These are phyloP conservation scores for Colletotrichum plurivorum DNA, from an alignment of 2,329 filamentous ascomycete genomes.

Conservation along the genomic window DNA sequence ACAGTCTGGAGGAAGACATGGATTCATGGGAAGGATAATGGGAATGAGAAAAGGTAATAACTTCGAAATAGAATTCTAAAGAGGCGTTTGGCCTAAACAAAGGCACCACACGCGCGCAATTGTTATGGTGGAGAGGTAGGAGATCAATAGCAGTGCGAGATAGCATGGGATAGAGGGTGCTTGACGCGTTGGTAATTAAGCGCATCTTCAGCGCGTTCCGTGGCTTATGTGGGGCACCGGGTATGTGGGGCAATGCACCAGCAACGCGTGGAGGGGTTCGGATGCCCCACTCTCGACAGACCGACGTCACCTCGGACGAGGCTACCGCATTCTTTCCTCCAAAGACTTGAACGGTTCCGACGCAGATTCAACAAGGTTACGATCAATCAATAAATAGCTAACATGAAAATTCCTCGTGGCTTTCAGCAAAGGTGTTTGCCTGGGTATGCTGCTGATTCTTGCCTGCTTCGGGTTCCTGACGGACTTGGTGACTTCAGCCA, in stretches of 20 bases:
- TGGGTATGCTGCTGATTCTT: too few relatives aligned
- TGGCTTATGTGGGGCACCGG: conserved; percentile 4
- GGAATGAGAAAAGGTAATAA: not conserved
- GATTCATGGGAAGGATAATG: conserved; percentile 31
- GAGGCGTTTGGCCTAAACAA: conserved; percentile 6
- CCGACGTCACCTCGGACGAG: too few relatives aligned
- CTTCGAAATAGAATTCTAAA: not conserved
- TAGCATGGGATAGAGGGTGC: conserved; percentile 7
- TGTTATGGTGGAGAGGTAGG: not conserved
- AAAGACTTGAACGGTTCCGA: too few relatives aligned
- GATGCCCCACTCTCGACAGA: too few relatives aligned
- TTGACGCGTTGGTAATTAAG: conserved; percentile 30
- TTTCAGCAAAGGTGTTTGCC: too few relatives aligned
- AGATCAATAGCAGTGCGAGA: not conserved
- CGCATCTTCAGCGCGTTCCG: conserved; percentile 25
- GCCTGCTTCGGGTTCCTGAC: too few relatives aligned
- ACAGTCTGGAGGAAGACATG: conserved; percentile 37
- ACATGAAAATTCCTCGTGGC: too few relatives aligned
- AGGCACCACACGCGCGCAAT: not conserved
- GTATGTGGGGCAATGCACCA: not conserved
- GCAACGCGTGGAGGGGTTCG: not conserved
- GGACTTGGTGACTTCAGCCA: too few relatives aligned
- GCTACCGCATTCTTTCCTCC: too few relatives aligned
- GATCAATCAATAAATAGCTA: too few relatives aligned
- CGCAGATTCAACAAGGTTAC: too few relatives aligned